Evolutionary conservation across 1,284 basidiomycete genomes (phyloP), one percentile per base, ranked within the genome.

Genomic region (Dichomitus squalens): DNA sequence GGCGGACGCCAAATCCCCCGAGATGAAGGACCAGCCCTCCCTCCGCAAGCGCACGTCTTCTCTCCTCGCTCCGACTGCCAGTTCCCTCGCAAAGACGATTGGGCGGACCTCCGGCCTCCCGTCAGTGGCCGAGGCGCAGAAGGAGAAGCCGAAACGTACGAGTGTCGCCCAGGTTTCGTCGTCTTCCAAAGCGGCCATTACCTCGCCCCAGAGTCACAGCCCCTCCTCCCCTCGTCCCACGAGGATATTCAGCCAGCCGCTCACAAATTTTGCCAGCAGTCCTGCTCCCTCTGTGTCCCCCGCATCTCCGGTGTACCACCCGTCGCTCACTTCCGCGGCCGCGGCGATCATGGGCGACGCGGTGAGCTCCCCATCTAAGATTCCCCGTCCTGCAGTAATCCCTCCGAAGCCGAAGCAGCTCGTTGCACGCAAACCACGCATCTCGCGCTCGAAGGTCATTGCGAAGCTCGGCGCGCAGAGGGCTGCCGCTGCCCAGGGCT

Each of bases 391-490:
- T 14, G 60, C 57, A 2, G 60, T 68, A 39, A 49, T 63, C 9
- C 68, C 66, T 7, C 66, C 69, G 5, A 73, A 76, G 58, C 73
- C 78, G 21, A 77, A 78, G 48, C 70, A 76, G 16, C 64, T 82
- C 23, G 71, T 76, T 31, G 78, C 78, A 12, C 82, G 87, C 59
- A 85, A 84, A 65, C 90, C 90, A 4, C 82, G 88, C 9, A 88
- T 92, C 60, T 92, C 90, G 35, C 82, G 90, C 23, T 88, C 88
- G 25, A 86, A 85, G 58, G 87, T 92, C 35, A 90, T 92, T 49
- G 87, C 89, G 1, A 83, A 79, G 65, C 74, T 92, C 23, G 88
- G 85, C 5, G 86, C 86, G n/a, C 86, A 90, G 69, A 81, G 88
- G 7, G 82, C 79, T 20, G 80, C 74, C 4, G 73, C 64, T 6